These are phyloP conservation scores for Biscogniauxia marginata DNA, from an alignment of 2,329 filamentous ascomycete genomes.

Conservation along the genomic window DNA sequence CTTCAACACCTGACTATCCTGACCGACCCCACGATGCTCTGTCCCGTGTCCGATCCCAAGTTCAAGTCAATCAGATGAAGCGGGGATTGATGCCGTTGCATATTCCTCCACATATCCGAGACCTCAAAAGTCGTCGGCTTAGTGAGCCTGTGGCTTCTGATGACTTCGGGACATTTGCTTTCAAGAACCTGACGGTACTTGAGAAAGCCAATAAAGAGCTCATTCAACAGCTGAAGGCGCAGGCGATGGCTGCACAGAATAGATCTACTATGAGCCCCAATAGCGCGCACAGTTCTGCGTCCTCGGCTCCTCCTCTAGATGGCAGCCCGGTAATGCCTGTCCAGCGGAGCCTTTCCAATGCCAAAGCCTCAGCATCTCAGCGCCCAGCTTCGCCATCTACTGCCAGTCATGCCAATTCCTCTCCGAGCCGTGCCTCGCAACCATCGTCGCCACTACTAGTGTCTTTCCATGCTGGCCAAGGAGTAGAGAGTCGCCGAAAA, in stretches of 20 bases:
- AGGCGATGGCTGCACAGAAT: conserved; percentile 71
- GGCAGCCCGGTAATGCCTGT: conserved; percentile 82
- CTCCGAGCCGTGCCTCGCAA: conserved; percentile 76
- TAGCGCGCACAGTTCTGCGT: conserved; percentile 43
- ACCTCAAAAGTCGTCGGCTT: conserved; percentile 80
- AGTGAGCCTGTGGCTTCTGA: conserved; percentile 88
- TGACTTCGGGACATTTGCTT: conserved; percentile 94
- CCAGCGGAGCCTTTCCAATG: conserved; percentile 79
- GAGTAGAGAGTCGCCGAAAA: conserved; percentile 77
- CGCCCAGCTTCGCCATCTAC: conserved; percentile 85
- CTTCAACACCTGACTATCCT: conserved; percentile 71
- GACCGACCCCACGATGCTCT: conserved; percentile 94
- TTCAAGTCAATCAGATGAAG: conserved; percentile 74
- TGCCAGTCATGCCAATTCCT: conserved; percentile 76
- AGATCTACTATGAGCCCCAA: conserved; percentile 50
- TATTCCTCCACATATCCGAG: conserved; percentile 93
- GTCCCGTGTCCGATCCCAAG: conserved; percentile 80
- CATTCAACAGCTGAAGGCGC: conserved; percentile 90
- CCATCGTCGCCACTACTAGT: conserved; percentile 91
- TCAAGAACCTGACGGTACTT: conserved; percentile 94
- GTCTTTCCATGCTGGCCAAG: conserved; percentile 85
- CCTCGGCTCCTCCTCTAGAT: conserved; percentile 71
- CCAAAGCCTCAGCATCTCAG: conserved; percentile 62
- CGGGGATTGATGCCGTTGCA: conserved; percentile 91
- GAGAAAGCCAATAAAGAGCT: conserved; percentile 99